phyloP scores from a whole-genome alignment of 768 basidiomycete species.

The Chalciporus pseudorubinellus region DNA sequence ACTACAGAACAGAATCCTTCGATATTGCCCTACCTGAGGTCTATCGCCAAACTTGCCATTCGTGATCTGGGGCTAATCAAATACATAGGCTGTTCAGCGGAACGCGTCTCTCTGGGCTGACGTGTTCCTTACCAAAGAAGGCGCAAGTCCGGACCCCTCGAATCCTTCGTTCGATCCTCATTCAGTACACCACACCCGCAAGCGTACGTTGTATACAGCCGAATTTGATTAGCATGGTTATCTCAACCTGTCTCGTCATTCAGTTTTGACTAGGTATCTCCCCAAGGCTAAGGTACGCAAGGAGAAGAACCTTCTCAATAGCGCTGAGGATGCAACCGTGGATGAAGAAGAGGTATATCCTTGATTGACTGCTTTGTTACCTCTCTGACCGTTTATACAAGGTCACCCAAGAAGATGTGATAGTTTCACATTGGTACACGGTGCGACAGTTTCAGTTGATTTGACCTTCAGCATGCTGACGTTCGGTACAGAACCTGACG shows the following conservation, averaged over 20 bases:
- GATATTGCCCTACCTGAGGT: conserved; percentile 71
- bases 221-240: background rate
- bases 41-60: conserved; percentile 16
- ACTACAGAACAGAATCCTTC: conserved; percentile 52
- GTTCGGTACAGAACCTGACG: conserved; percentile 68
- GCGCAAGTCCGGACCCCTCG: conserved; percentile 62
- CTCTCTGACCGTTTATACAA: conserved; percentile 10
- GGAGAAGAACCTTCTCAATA: conserved; percentile 72
- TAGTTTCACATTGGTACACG: conserved; percentile 82
- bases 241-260: conserved; percentile 1
- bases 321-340: conserved; percentile 37
- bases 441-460: conserved; percentile 37
- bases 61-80: conserved; percentile 5
- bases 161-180: conserved; percentile 49
- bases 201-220: conserved; percentile 48
- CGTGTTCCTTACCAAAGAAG: conserved; percentile 67
- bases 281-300: conserved; percentile 71
- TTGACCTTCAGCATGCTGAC: conserved; percentile 7
- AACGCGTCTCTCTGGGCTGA: conserved; percentile 87
- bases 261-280: conserved; percentile 86
- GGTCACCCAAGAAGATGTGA: conserved; percentile 48
- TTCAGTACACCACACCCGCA: conserved; percentile 68
- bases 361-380: conserved; percentile 1
- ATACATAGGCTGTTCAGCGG: conserved; percentile 60
- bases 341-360: conserved; percentile 50